Conservation (phyloP, 192 early-diverging fungal genomes). For the Oehlia diaphana region DNA sequence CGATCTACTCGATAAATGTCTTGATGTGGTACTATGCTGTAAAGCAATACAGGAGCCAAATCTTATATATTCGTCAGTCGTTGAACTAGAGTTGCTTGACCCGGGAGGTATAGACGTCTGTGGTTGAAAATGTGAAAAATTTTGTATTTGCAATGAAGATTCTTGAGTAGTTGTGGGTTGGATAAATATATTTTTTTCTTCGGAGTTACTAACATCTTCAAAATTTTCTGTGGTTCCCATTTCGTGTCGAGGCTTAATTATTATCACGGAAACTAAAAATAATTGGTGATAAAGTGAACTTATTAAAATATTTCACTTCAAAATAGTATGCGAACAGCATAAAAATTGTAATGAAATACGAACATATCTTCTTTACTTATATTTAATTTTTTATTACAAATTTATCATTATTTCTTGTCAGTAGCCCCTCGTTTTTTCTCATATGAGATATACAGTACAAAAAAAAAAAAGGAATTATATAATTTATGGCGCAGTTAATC, state of each 20-base stretch:
- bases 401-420: too few relatives aligned
- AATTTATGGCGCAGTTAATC: background rate
- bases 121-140: background rate
- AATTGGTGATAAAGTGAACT: background rate
- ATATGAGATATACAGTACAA: too few relatives aligned
- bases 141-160: background rate
- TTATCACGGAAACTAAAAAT: background rate
- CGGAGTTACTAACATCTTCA: background rate
- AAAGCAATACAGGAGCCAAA: conserved; percentile 52
- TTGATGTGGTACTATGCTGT: conserved; percentile 58
- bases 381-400: too few relatives aligned
- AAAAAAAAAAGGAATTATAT: background rate
- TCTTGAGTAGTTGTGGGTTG: background rate
- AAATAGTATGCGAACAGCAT: background rate
- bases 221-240: background rate
- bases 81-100: background rate
- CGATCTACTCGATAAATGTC: conserved; percentile 45
- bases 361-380: too few relatives aligned
- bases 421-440: too few relatives aligned
- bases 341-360: background rate
- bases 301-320: background rate
- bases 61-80: conserved; percentile 39
- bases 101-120: background rate
- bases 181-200: background rate
- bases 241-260: background rate